Evolutionary conservation across 2,329 filamentous ascomycete species (phyloP), one percentile per base, ranked within the genome.

Genomic region (Xylariaceae sp.): DNA sequence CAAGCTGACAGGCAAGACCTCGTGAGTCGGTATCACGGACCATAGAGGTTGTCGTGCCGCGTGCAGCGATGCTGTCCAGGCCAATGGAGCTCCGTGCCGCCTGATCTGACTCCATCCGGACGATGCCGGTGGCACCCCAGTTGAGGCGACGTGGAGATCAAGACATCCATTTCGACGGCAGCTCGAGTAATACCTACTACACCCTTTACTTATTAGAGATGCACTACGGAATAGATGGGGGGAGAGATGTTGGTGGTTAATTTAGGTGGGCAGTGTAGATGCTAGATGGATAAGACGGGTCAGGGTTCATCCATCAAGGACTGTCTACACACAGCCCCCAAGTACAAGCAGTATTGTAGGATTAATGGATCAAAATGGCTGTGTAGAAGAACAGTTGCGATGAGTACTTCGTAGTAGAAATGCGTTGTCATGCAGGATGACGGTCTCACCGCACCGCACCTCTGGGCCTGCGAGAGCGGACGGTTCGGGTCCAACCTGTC

Each of bases 61-160:
- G 54, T 52, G 39, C 41, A 35, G 37, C 37, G 11, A 5, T 30
- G 23, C 23, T 34, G 35, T 35, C 50, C 41, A 59, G 52, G 18
- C 62, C 62, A 62, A 63, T 62, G 9, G 52, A 62, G 57, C 52
- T 47, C 53, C 34, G 55, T 55, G 54, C 62, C 57, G 57, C 57
- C 55, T 57, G 48, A 62, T 58, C 55, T 61, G 59, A 60, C 55
- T 61, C 57, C 53, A 52, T 56, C 54, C 53, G 62, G 62, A 55
- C 55, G 54, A 53, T 56, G 49, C 57, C 45, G 54, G 62, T 64
- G 62, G 62, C 13, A 47, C 54, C 54, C 56, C 51, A 11, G 37
- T 30, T 41, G 41, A 35, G 51, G 53, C 53, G 41, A 59, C 61
- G 56, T 56, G 52, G 58, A 51, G 55, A 47, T 53, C 7, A 13